phyloP scores from a whole-genome alignment of 1,139 yeast genomes.

The Blastobotrys elegans region DNA sequence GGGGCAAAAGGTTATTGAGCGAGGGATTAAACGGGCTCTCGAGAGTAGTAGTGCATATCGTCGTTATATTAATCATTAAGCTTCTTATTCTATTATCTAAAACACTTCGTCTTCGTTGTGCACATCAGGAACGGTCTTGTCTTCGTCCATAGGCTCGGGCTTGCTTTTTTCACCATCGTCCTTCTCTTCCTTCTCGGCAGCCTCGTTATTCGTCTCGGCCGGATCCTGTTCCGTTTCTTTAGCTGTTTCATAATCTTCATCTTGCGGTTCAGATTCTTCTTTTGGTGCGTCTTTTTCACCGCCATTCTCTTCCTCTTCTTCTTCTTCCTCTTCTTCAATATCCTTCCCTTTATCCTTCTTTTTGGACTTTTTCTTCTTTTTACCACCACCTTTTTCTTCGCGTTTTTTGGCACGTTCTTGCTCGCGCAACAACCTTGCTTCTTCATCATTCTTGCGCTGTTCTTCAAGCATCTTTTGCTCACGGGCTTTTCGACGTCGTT shows the following conservation, averaged over 20 bases:
- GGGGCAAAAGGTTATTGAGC: not conserved
- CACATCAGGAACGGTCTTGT: too few relatives aligned
- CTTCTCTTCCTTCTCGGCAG: not conserved
- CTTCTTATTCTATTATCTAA: not conserved
- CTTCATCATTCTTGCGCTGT: constrained; percentile 29
- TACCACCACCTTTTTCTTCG: constrained; percentile 17
- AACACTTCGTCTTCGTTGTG: too few relatives aligned
- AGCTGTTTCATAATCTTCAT: constrained; percentile 1
- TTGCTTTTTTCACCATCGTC: constrained; percentile 1
- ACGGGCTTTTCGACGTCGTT: constrained; percentile 57
- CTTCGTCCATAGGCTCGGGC: too few relatives aligned
- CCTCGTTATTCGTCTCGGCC: not conserved
- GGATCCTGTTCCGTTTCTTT: constrained; percentile 1
- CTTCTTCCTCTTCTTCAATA: constrained; percentile 9
- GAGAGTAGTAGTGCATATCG: not conserved
- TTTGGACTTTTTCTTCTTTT: constrained; percentile 14
- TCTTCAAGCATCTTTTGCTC: constrained; percentile 43
- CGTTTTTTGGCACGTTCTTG: constrained; percentile 19
- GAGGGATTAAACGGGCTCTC: not conserved
- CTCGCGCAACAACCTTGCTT: constrained; percentile 23
- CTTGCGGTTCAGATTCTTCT: constrained; percentile 9
- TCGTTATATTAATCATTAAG: not conserved
- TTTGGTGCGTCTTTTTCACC: constrained; percentile 1
- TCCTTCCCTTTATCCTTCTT: constrained; percentile 30
- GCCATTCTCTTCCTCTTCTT: not conserved